Conservation (phyloP, 1,139 yeast species). For the Pichia sp. region DNA sequence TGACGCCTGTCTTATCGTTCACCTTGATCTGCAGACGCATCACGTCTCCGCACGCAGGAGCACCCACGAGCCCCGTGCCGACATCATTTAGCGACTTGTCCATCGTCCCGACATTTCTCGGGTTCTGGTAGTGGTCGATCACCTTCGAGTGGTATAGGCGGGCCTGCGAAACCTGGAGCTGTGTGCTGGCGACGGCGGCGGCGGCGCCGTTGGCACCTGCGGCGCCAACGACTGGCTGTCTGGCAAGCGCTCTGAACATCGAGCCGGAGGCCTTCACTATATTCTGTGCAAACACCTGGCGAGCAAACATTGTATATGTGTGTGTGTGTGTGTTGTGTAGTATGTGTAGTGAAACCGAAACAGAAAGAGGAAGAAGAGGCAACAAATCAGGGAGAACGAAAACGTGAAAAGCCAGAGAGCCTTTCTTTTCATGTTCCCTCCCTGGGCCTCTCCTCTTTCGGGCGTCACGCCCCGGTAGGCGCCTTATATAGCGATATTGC, state of each 20-base stretch:
- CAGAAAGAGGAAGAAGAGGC: not conserved
- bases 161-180: not conserved
- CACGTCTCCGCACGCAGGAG: slow-evolving; percentile 99
- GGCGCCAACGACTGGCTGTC: not conserved
- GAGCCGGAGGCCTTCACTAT: not conserved
- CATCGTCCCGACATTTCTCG: slow-evolving; percentile 92
- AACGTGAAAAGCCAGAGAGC: not conserved
- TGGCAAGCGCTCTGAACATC: not conserved
- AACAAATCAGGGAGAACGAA: not conserved
- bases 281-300: not conserved
- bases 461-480: not conserved
- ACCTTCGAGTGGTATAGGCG: slow-evolving; percentile 62
- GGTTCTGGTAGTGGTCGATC: slow-evolving; percentile 93
- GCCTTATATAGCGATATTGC: too few relatives aligned
- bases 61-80: slow-evolving; percentile 98
- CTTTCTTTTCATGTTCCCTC: too few relatives aligned
- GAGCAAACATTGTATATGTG: slow-evolving; percentile 1
- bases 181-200: not conserved
- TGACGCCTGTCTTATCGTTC: slow-evolving; percentile 81
- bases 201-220: not conserved
- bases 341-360: not conserved
- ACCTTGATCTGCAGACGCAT: slow-evolving; percentile 96
- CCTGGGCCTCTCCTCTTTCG: not conserved
- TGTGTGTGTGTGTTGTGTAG: not conserved
- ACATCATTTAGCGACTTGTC: slow-evolving; percentile 73